phyloP scores from a whole-genome alignment of 345 rosid genomes.

The Psidium friedrichsthalianum region DNA sequence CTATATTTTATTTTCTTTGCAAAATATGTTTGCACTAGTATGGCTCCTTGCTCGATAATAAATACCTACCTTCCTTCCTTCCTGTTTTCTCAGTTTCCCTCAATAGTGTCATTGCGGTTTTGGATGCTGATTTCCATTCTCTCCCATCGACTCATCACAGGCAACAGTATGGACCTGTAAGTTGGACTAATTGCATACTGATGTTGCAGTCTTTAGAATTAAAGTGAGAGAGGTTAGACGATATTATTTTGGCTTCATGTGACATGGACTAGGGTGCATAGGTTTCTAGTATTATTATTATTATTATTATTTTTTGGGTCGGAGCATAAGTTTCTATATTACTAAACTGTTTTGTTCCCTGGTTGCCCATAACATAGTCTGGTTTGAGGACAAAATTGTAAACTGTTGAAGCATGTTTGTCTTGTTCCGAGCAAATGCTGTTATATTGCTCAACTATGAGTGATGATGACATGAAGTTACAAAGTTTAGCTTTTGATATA shows the following conservation, averaged over 20 bases:
- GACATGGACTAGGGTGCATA: background rate
- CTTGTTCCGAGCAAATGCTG: background rate
- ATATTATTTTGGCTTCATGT: background rate
- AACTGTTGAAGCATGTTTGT: background rate
- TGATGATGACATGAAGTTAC: background rate
- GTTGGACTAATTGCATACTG: conserved; percentile 11
- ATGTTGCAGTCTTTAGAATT: background rate
- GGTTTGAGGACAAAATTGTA: background rate
- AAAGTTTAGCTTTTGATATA: background rate
- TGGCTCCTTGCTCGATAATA: background rate
- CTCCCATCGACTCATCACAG: conserved; percentile 90
- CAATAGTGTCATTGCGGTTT: conserved; percentile 93
- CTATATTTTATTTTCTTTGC: background rate
- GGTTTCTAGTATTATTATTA: background rate
- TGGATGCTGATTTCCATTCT: conserved; percentile 99
- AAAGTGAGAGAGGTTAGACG: background rate
- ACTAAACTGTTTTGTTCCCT: background rate
- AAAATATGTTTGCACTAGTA: background rate
- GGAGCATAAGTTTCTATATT: background rate
- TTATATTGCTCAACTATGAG: background rate
- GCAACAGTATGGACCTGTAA: conserved; percentile 97
- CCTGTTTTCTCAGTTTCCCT: conserved; percentile 60
- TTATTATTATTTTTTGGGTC: no score
- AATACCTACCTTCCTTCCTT: background rate
- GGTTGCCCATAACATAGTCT: background rate